Percentiles rank a stretch among this genome's conserved stretches.
Conservation (phyloP, 2,329 filamentous ascomycete genomes). For the Calycina herbarum region DNA sequence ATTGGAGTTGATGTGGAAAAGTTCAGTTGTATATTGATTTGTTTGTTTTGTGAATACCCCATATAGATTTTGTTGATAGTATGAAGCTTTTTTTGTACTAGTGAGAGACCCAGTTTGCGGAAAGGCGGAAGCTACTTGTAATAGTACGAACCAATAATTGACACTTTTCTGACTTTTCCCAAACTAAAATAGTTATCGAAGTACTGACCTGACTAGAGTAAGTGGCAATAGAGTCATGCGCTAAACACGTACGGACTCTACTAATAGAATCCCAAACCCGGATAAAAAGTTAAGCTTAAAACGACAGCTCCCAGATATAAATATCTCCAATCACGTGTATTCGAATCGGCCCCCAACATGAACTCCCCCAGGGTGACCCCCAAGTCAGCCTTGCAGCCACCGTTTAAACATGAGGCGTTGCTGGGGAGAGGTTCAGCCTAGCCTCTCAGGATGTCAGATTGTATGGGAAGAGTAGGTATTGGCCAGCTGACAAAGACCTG, state of each 20-base stretch:
- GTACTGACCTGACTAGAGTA: neutral
- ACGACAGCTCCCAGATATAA: neutral
- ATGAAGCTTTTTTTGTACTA: too few relatives aligned
- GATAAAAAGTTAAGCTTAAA: neutral
- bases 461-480: neutral
- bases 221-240: neutral
- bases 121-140: too few relatives aligned
- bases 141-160: neutral
- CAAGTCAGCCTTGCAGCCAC: conserved; percentile 12
- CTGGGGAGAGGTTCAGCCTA: neutral
- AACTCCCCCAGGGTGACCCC: neutral
- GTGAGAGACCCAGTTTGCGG: too few relatives aligned
- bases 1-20: neutral
- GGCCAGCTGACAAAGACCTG: conserved; percentile 10
- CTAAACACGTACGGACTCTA: conserved; percentile 4
- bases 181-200: neutral
- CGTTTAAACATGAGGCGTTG: conserved; percentile 5
- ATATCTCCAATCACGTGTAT: conserved; percentile 3
- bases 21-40: neutral
- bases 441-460: neutral
- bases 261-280: neutral
- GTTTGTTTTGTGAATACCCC: neutral
- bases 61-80: conserved; percentile 1
- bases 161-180: neutral
- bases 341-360: neutral